phyloP scores from a whole-genome alignment of 2,329 filamentous ascomycete species.

The Monilinia polystroma region DNA sequence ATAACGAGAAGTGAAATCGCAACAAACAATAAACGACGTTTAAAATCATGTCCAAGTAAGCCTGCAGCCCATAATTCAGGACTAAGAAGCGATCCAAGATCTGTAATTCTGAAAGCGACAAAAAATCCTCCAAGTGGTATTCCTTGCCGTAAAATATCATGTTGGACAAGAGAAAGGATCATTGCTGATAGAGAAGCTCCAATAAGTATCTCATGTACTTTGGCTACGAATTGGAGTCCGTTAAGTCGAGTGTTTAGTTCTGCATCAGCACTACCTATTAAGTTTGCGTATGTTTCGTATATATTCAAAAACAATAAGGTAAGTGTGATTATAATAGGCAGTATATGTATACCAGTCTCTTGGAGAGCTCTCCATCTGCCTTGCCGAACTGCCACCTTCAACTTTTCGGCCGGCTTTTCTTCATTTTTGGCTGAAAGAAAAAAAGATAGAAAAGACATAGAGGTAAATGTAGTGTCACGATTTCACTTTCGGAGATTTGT shows the following conservation, averaged over 20 bases:
- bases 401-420: no score
- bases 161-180: neutral
- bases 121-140: neutral
- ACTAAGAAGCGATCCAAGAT: constrained; percentile 2
- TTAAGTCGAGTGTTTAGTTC: neutral
- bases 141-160: neutral
- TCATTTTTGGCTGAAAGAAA: no score
- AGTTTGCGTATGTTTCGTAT: neutral
- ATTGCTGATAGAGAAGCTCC: neutral
- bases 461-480: no score
- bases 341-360: no score
- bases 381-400: no score
- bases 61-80: constrained; percentile 4
- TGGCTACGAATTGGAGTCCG: constrained; percentile 1
- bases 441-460: no score
- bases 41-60: neutral
- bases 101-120: neutral
- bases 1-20: neutral
- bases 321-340: neutral
- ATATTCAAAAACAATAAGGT: neutral
- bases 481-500: no score
- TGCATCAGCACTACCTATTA: neutral
- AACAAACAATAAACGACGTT: neutral
- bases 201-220: neutral
- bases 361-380: no score